Evolutionary conservation across 2,329 filamentous ascomycete genomes (phyloP).

Genomic region (Aspergillus brasiliensis): DNA sequence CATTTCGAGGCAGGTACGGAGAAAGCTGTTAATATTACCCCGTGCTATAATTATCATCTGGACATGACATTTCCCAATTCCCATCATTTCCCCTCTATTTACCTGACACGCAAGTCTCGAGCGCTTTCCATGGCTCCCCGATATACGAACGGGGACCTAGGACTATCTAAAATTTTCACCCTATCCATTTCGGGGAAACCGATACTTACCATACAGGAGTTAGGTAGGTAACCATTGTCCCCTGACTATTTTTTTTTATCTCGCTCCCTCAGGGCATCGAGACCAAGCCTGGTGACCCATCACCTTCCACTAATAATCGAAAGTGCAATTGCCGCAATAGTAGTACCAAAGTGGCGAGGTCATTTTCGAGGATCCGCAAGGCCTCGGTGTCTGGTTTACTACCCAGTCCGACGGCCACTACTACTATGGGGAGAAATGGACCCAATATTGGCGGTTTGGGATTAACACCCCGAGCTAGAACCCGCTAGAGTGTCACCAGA

Average conservation of each 20-base stretch:
- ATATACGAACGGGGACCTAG: not conserved
- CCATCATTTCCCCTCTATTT: constrained; percentile 13
- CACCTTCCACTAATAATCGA: constrained; percentile 15
- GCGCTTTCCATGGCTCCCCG: not conserved
- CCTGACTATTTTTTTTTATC: not conserved
- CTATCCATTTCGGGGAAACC: not conserved
- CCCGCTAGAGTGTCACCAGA: constrained; percentile 35
- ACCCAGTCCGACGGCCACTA: not conserved
- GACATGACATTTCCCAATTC: constrained; percentile 6
- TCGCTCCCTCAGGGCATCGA: not conserved
- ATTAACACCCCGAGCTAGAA: constrained; percentile 32
- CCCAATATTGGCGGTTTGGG: constrained; percentile 19
- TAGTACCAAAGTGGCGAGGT: not conserved
- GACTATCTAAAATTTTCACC: not conserved
- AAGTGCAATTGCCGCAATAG: not conserved
- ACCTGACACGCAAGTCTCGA: constrained; percentile 18
- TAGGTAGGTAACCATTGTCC: not conserved
- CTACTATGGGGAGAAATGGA: constrained; percentile 11
- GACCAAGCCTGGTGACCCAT: constrained; percentile 8
- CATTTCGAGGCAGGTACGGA: constrained; percentile 5
- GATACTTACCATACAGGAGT: not conserved
- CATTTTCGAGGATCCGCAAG: constrained; percentile 13
- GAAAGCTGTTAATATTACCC: constrained; percentile 10
- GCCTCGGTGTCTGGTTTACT: constrained; percentile 13
- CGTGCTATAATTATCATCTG: constrained; percentile 14